Base-by-base conservation (phyloP, 1,284 basidiomycete species). In the Ganoderma resinaceum region DNA sequence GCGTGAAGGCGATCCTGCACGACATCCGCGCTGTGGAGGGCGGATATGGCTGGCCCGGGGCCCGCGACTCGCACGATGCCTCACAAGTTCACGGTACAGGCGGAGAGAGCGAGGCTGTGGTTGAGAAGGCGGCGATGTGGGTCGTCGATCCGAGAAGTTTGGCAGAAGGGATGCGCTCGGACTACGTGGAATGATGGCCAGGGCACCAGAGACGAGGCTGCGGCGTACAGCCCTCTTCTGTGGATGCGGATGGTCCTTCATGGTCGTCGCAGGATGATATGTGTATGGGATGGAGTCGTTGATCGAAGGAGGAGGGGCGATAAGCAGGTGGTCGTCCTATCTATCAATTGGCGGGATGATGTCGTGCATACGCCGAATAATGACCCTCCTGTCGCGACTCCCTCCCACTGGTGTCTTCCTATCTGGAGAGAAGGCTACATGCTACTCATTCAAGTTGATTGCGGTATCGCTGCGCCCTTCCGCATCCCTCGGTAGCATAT, bases 61-160 rank as follows among this genome's bases (percentile, higher is more conserved):
- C 74, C 66, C 53, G 49, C 20, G 67, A 63, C 5, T 35, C 23
- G 6, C 35, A 42, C 18, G 65, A 29, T 4, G 16, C 33, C 18
- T 55, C 5, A 16, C 37, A 53, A 53, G n/a, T 9, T 20, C 67
- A 65, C 20, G 67, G 69, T 26, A 70, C 66, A 35, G 68, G 64
- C 23, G 65, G 55, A n/a, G 70, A 35, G 49, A 72, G 71, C 8
- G 71, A 62, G 29, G 76, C 72, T 43, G 52, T 46, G 16, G 68
- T 38, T n/a, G 68, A 73, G 69, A 77, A 75, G 55, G 91, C 89
- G 0, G 89, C 87, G 3, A 79, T 93, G 29, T 94, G 92, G 92
- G 81, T 91, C 20, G 84, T 93, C 0, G 91, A 93, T 70, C 92
- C 92, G 2, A 82, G 91, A 60, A 93, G 91, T 80, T 79, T 94